phyloP scores from a whole-genome alignment of 768 basidiomycete species.

The Lyophyllum atratum region DNA sequence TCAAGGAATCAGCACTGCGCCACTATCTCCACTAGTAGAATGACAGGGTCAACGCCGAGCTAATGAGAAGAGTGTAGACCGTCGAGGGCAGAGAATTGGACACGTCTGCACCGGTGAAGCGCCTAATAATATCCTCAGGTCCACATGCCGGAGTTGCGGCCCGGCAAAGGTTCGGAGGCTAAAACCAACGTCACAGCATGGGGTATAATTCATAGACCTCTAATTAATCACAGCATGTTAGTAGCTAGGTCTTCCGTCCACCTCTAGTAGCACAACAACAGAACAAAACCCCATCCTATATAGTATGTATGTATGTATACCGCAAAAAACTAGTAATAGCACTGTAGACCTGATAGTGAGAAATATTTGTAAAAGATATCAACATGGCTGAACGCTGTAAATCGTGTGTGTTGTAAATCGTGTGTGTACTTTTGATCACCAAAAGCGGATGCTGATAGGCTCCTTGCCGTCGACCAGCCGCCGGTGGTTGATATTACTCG shows the following conservation, averaged over 20 bases:
- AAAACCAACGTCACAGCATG: no score
- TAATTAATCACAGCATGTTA: neutral
- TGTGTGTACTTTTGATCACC: conserved; percentile 14
- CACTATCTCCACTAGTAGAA: neutral
- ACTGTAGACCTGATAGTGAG: neutral
- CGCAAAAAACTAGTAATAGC: neutral
- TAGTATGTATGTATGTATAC: neutral
- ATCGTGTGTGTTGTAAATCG: neutral
- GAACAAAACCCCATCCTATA: neutral
- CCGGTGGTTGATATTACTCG: conserved; percentile 38
- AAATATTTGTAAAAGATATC: neutral
- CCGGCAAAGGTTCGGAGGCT: neutral
- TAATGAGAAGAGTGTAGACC: neutral
- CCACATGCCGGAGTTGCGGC: neutral
- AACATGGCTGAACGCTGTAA: neutral
- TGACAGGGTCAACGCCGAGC: no score
- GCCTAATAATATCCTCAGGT: neutral
- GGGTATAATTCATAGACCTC: no score
- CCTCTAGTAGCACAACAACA: neutral
- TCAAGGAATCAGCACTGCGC: conserved; percentile 6
- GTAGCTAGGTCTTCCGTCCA: neutral
- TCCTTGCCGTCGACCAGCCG: conserved; percentile 34
- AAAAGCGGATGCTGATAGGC: conserved; percentile 35
- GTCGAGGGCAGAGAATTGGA: neutral
- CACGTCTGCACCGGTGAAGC: neutral